Base-by-base conservation (phyloP, 169 alveolate species). In the Toxoplasma gondii region DNA sequence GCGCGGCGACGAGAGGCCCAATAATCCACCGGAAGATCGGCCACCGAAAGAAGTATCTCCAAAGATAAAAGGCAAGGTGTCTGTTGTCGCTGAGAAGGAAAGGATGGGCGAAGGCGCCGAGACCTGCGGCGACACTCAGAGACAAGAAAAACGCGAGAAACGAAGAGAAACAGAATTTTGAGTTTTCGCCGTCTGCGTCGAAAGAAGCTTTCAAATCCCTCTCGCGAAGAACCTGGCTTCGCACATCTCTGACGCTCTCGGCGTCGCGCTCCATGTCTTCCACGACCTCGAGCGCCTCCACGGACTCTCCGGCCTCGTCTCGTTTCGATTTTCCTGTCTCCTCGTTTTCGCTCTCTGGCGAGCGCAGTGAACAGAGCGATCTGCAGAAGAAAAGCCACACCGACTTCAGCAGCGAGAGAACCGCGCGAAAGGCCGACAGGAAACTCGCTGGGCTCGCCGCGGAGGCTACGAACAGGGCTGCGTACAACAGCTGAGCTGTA, bases 401-500 rank as follows among this genome's bases (percentile, higher is more conserved):
- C 34, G 74, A 16, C 74, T 64, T 64, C 74, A 19, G 31, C 74
- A 64, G 74, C 4, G 34, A 64, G n/a, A 16, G 7, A 16, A 64
- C 34, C n/a, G 5, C 34, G 74, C 74, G 74, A 1, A 64, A 27
- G n/a, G n/a, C 74, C 1, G n/a, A 16, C 24, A 64, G 74, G 2
- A 29, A 38, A 4, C 45, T 17, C 27, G 86, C 86, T n/a, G 86
- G 86, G 22, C 86, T 78, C 29, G 86, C 86, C 86, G 86, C 86
- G 44, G 29, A 9, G 10, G 45, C 45, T 1, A 78, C 49, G 45
- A n/a, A 19, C 39, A 78, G 86, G 2, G 86, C 45, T 17, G 45
- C 86, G 86, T 78, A 78, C 49, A 78, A 45, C 45, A 78, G 45
- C 45, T 9, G 44, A 78, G 86, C 86, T 78, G 86, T 78, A 78